Evolutionary conservation across 2,329 filamentous ascomycete genomes (phyloP).

Genomic region (Arthrobotrys sphaeroides): DNA sequence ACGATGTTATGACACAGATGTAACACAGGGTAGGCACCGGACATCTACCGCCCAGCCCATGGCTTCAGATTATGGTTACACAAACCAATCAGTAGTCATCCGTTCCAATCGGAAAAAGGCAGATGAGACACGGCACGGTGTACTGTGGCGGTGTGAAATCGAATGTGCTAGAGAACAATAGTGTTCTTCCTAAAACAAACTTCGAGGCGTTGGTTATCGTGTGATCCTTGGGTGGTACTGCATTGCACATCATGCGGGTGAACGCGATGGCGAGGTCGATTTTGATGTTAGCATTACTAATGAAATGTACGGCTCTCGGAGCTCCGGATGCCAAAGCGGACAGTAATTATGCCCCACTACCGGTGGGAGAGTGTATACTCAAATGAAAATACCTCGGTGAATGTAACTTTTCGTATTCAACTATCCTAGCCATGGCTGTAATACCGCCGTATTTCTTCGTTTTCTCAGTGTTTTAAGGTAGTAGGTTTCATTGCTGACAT

Average conservation of each 20-base stretch:
- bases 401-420: background rate
- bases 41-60: background rate
- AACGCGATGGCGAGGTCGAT: background rate
- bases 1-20: background rate
- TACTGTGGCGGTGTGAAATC: background rate
- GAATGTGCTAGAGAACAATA: background rate
- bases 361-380: too few species aligned
- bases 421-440: background rate
- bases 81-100: background rate
- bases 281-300: background rate
- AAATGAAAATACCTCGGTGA: background rate
- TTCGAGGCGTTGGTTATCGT: background rate
- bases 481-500: too few species aligned
- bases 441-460: too few species aligned
- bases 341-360: too few species aligned
- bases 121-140: background rate
- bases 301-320: background rate
- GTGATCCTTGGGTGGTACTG: background rate
- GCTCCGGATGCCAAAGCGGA: too few species aligned
- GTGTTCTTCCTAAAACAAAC: too few species aligned
- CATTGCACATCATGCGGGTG: background rate
- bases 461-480: too few species aligned
- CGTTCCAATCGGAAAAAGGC: background rate
- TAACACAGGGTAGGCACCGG: background rate
- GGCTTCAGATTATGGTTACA: background rate